phyloP scores from a whole-genome alignment of 2,329 filamentous ascomycete species.

The Drechslerella coelobrocha region DNA sequence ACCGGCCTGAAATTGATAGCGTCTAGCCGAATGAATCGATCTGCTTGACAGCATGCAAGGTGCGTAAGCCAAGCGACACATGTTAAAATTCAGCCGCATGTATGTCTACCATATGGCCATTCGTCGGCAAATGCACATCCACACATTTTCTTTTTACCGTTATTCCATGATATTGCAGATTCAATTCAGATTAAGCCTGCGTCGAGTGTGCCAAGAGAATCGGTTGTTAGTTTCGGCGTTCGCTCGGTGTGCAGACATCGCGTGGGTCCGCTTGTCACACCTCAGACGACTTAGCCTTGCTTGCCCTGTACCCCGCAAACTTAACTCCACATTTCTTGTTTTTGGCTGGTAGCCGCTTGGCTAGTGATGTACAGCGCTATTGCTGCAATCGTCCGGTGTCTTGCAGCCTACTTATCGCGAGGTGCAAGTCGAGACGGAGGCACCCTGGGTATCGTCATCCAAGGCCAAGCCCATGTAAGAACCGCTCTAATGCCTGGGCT shows the following conservation, averaged over 20 bases:
- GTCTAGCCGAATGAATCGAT: no score
- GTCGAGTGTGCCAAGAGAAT: constrained; percentile 18
- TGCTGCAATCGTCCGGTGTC: constrained; percentile 23
- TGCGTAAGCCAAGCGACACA: no score
- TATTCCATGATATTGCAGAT: no score
- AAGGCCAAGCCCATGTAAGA: constrained; percentile 8
- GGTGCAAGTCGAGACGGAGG: background rate
- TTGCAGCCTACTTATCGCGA: constrained; percentile 2
- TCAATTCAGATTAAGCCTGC: no score
- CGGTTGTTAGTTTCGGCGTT: constrained; percentile 35
- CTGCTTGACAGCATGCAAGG: no score
- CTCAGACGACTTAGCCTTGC: background rate
- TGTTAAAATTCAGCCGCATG: no score
- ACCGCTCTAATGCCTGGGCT: constrained; percentile 16
- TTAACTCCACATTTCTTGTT: constrained; percentile 47
- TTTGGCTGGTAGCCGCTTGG: constrained; percentile 25
- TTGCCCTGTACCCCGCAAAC: constrained; percentile 32
- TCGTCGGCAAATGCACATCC: background rate
- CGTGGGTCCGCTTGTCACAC: constrained; percentile 3
- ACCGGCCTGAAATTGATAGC: no score
- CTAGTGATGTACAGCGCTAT: constrained; percentile 33
- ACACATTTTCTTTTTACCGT: no score
- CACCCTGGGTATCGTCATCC: constrained; percentile 45
- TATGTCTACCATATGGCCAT: background rate
- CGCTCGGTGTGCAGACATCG: background rate